A percentile compares a stretch with the other conserved stretches of the same genome.
phyloP scores from a whole-genome alignment of 371 early-diverging fungal genomes.

The Syncephalastrum contaminatum region DNA sequence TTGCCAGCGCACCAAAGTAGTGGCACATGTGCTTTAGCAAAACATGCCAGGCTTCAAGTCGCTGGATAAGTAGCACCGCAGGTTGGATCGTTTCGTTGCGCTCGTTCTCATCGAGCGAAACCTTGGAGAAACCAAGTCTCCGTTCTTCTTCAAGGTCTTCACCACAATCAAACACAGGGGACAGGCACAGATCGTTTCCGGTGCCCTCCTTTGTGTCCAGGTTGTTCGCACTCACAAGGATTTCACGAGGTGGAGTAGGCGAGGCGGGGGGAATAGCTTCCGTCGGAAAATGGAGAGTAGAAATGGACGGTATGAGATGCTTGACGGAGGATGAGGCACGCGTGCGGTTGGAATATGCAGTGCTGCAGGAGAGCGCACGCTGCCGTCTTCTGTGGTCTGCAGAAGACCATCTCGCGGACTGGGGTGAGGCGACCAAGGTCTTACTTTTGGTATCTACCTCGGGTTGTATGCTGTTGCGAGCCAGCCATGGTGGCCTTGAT shows the following conservation, averaged over 20 bases:
- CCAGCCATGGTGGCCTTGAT: no score
- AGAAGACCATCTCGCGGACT: no score
- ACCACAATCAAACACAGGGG: slow-evolving; percentile 34
- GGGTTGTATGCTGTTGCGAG: no score
- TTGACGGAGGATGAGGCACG: slow-evolving; percentile 23
- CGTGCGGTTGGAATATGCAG: neutral
- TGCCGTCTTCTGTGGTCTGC: no score
- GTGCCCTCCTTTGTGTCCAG: neutral
- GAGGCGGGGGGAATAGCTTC: neutral
- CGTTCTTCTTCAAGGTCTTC: slow-evolving; percentile 5
- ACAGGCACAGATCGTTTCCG: slow-evolving; percentile 7
- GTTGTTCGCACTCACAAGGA: no score
- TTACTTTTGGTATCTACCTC: no score
- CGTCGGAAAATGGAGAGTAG: slow-evolving; percentile 27
- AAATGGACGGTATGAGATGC: slow-evolving; percentile 34
- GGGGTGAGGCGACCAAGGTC: no score
- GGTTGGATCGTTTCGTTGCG: slow-evolving; percentile 27
- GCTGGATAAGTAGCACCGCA: slow-evolving; percentile 27
- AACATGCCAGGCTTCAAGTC: slow-evolving; percentile 38
- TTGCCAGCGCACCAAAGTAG: slow-evolving; percentile 27
- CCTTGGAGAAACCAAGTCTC: no score
- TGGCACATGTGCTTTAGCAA: slow-evolving; percentile 25
- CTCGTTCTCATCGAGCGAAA: neutral
- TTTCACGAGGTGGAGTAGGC: no score
- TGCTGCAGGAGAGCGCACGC: no score